phyloP scores from a whole-genome alignment of 352 stramenopile genomes.

The Pythium oligandrum region DNA sequence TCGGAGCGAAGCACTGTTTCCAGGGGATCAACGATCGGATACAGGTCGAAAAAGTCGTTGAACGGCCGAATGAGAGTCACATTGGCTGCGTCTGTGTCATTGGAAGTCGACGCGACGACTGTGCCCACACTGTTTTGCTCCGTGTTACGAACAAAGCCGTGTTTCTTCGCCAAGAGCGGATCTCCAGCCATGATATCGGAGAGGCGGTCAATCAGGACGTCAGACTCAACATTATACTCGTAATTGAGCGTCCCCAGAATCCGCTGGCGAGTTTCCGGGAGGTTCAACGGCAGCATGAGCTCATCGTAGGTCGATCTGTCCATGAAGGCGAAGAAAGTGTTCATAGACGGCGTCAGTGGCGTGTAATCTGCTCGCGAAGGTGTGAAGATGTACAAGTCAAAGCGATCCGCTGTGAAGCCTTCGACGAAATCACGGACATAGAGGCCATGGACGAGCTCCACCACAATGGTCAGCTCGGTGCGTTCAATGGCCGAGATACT shows the following conservation, averaged over 20 bases:
- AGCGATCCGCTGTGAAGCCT: conserved; percentile 69
- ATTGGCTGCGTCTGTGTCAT: conserved; percentile 8
- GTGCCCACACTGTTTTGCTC: conserved; percentile 52
- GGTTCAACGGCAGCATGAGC: conserved; percentile 93
- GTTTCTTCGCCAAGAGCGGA: conserved; percentile 45
- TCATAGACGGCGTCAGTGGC: conserved; percentile 43
- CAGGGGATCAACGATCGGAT: conserved; percentile 38
- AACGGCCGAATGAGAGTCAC: conserved; percentile 21
- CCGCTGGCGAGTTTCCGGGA: conserved; percentile 72
- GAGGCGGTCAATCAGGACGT: conserved; percentile 87
- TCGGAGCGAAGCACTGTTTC: conserved; percentile 36
- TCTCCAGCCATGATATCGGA: conserved; percentile 92
- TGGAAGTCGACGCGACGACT: conserved; percentile 16
- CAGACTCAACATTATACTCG: conserved; percentile 69
- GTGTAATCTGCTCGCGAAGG: conserved; percentile 73
- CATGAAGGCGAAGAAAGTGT: conserved; percentile 83
- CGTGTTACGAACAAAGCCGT: conserved; percentile 50
- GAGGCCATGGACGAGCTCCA: conserved; percentile 92
- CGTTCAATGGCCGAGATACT: conserved; percentile 76
- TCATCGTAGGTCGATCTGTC: conserved; percentile 66
- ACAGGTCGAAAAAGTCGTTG: conserved; percentile 55
- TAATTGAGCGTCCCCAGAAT: conserved; percentile 48
- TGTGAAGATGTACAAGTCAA: conserved; percentile 89
- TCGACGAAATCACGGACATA: conserved; percentile 91
- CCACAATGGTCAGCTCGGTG: conserved; percentile 84